These are phyloP conservation scores for Albizia julibrissin DNA, from an alignment of 306 rosid species.

Conservation along the genomic window DNA sequence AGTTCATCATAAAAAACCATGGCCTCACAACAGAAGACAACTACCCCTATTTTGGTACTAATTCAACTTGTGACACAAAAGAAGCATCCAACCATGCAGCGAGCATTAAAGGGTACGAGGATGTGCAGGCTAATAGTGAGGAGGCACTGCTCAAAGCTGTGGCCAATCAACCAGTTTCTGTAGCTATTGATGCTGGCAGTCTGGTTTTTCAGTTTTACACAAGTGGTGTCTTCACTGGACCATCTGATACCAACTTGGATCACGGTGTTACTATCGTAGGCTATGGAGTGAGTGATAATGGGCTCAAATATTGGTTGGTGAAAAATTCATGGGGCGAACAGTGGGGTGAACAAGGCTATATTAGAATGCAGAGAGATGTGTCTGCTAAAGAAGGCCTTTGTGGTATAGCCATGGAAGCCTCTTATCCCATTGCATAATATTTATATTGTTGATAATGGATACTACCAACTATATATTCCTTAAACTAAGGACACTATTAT, in stretches of 20 bases:
- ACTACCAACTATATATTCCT: not conserved
- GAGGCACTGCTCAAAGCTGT: not conserved
- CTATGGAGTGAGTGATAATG: not conserved
- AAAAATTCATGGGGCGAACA: not conserved
- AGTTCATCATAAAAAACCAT: slow-evolving; percentile 35
- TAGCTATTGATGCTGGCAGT: not conserved
- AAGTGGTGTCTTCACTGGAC: not conserved
- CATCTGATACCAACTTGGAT: not conserved
- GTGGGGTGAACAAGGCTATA: not conserved
- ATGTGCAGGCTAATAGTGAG: not conserved
- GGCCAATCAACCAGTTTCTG: not conserved
- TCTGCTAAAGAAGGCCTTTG: not conserved
- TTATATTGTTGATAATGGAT: not conserved
- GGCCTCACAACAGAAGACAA: slow-evolving; percentile 36
- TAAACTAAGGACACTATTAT: no score
- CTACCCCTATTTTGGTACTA: slow-evolving; percentile 33
- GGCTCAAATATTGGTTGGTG: not conserved
- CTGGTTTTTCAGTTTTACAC: not conserved
- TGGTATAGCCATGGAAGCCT: not conserved
- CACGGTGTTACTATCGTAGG: not conserved
- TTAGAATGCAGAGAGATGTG: not conserved
- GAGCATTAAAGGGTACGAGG: not conserved
- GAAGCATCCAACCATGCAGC: not conserved
- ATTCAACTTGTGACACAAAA: not conserved
- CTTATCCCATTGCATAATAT: not conserved